Conservation (phyloP, 306 rosid genomes). For the Trifolium pratense region DNA sequence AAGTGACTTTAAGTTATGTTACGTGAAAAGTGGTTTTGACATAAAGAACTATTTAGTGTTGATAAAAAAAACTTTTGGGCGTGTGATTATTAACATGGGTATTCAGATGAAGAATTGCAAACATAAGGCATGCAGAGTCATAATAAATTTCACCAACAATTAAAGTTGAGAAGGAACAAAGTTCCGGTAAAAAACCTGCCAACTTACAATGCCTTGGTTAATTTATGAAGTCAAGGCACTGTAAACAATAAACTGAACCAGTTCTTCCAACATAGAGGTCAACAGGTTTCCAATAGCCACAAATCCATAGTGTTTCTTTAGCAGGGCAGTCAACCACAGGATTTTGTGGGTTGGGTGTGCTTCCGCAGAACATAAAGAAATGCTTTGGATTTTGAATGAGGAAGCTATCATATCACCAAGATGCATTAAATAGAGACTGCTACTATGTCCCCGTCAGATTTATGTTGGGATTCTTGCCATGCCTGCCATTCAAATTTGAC, state of each 20-base stretch:
- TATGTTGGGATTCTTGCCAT: no score
- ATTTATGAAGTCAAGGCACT: constrained; percentile 1
- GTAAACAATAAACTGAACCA: constrained; percentile 22
- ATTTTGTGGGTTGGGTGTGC: no score
- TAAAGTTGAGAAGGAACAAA: constrained; percentile 22
- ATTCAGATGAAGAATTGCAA: constrained; percentile 1
- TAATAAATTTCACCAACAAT: constrained; percentile 17
- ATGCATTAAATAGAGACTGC: no score
- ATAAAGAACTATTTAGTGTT: not conserved
- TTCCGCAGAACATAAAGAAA: no score
- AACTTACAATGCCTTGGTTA: not conserved
- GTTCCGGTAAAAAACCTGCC: not conserved
- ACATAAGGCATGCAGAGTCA: not conserved
- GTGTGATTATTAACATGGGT: not conserved
- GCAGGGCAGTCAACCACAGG: no score
- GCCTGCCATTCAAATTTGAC: not conserved
- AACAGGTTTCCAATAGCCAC: no score
- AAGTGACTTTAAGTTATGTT: not conserved
- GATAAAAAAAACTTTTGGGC: not conserved
- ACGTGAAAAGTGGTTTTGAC: not conserved
- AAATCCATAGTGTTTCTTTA: no score
- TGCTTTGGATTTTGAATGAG: no score
- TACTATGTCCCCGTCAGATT: no score
- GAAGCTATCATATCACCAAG: no score
- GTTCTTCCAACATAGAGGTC: not conserved